A percentile compares a stretch with the other conserved stretches of the same genome.
Conservation (phyloP, 75 land plant species). For the Selaginella moellendorffii region DNA sequence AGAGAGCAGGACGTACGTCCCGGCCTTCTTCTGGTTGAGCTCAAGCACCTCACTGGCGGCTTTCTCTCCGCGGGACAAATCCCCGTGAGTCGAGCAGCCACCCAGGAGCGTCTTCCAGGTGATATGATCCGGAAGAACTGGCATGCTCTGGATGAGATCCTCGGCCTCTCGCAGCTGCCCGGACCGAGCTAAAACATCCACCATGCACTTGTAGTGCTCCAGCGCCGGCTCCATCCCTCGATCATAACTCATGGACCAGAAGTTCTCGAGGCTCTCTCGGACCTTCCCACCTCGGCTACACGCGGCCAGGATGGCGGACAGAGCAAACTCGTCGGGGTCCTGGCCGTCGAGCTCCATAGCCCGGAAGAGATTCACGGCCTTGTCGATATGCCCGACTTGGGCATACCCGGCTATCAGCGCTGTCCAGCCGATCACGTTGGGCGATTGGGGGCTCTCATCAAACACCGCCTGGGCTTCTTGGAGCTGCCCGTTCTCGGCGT, state of each 20-base stretch:
- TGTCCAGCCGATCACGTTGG: not conserved
- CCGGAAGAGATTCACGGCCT: not conserved
- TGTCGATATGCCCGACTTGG: not conserved
- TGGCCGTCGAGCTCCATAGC: not conserved
- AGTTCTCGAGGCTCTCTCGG: not conserved
- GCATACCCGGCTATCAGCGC: not conserved
- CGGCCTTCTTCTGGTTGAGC: not conserved
- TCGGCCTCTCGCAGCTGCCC: not conserved
- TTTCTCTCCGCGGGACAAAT: not conserved
- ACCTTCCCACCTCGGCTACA: constrained; percentile 2
- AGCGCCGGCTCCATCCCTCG: not conserved
- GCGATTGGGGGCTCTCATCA: not conserved
- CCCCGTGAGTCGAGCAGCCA: not conserved
- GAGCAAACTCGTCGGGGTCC: not conserved
- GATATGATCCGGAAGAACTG: not conserved
- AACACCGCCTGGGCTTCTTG: not conserved
- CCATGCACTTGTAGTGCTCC: constrained; percentile 6
- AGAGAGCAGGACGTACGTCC: not conserved
- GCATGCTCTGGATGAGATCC: not conserved
- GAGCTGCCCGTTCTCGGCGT: not conserved
- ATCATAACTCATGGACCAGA: not conserved
- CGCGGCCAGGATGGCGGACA: not conserved
- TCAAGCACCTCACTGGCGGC: not conserved
- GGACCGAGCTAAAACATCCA: not conserved
- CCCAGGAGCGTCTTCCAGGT: not conserved